phyloP scores from a whole-genome alignment of 208 protist species.

The Leishmania arabica region DNA sequence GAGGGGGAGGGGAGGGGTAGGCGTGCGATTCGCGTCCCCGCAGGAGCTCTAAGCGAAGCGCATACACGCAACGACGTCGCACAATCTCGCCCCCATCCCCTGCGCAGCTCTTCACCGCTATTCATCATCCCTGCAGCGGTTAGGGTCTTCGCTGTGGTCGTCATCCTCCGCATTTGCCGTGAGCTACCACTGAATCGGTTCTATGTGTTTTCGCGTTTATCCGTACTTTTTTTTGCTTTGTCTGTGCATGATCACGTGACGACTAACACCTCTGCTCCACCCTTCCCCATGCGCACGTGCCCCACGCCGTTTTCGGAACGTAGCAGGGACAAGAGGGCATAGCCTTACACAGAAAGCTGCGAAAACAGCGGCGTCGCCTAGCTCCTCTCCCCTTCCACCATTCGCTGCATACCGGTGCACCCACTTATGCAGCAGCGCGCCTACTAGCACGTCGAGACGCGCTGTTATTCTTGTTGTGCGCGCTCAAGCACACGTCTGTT shows the following conservation, averaged over 20 bases:
- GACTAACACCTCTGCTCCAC: neutral
- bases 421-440: neutral
- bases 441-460: neutral
- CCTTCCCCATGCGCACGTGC: neutral
- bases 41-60: neutral
- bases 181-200: too few relatives aligned
- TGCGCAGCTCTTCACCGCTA: too few relatives aligned
- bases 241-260: neutral
- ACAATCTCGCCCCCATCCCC: too few relatives aligned
- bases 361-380: too few relatives aligned
- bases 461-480: neutral
- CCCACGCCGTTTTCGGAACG: neutral
- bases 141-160: neutral
- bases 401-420: neutral
- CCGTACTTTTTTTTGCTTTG: neutral
- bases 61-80: neutral
- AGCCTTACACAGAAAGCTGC: neutral
- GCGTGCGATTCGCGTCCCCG: neutral
- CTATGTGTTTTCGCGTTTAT: neutral
- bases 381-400: neutral
- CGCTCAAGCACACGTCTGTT: neutral
- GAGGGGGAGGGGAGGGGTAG: too few relatives aligned
- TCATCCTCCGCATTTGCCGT: neutral
- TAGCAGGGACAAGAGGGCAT: neutral
- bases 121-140: neutral